Conservation (phyloP, 208 protist species). For the Trypanosoma lewisi region DNA sequence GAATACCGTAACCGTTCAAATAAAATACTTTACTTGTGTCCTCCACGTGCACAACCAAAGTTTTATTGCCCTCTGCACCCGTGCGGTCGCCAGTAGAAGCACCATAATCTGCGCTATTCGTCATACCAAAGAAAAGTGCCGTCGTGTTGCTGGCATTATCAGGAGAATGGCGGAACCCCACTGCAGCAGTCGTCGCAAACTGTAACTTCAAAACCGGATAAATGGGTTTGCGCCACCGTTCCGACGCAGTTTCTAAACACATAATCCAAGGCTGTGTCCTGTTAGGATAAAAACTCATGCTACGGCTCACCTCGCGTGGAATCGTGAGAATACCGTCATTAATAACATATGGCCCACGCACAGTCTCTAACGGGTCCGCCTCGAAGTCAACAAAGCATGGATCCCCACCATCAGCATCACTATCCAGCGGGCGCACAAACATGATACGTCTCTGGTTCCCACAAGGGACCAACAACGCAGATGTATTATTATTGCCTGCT, state of each 20-base stretch:
- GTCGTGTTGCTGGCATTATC: slow-evolving; percentile 68
- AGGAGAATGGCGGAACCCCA: slow-evolving; percentile 45
- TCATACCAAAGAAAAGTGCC: slow-evolving; percentile 37
- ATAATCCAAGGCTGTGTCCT: slow-evolving; percentile 72
- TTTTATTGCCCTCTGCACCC: slow-evolving; percentile 45
- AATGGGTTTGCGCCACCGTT: slow-evolving; percentile 60
- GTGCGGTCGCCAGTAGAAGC: slow-evolving; percentile 30
- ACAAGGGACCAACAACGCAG: slow-evolving; percentile 34
- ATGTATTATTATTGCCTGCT: slow-evolving; percentile 9
- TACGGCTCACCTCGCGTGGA: slow-evolving; percentile 36
- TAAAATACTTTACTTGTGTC: slow-evolving; percentile 60
- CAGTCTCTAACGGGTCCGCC: slow-evolving; percentile 29
- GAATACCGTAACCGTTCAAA: slow-evolving; percentile 74
- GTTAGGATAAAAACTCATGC: slow-evolving; percentile 36
- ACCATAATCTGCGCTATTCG: not conserved
- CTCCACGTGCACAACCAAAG: slow-evolving; percentile 46
- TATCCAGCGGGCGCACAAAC: slow-evolving; percentile 68
- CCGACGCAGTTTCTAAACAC: slow-evolving; percentile 58
- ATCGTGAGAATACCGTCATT: slow-evolving; percentile 56
- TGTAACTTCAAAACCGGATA: slow-evolving; percentile 55
- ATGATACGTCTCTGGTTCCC: slow-evolving; percentile 53
- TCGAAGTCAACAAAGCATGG: slow-evolving; percentile 68
- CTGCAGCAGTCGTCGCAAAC: slow-evolving; percentile 46
- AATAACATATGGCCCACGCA: slow-evolving; percentile 58
- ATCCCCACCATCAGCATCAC: slow-evolving; percentile 30